Percentiles rank a stretch among this genome's conserved stretches.
Evolutionary conservation across 2,329 filamentous ascomycete genomes (phyloP).

Genomic region (Alternaria triticina): DNA sequence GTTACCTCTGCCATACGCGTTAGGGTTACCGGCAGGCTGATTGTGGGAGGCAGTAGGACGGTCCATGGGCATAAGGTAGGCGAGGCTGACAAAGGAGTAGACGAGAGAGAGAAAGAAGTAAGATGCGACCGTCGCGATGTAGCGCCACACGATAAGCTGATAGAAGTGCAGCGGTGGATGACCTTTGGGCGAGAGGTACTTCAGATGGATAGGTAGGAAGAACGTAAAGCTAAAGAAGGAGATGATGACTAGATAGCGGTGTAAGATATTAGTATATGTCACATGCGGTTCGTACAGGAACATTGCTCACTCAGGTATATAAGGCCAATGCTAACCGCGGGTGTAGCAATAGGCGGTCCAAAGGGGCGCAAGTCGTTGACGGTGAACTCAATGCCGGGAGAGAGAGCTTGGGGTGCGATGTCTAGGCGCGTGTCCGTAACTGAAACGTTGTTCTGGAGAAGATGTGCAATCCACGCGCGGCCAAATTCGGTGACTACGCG

Average conservation of each 20-base stretch:
- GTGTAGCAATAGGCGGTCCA: constrained; percentile 59
- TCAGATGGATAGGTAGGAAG: constrained; percentile 67
- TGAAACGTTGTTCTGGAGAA: constrained; percentile 23
- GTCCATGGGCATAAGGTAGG: constrained; percentile 67
- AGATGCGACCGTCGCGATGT: constrained; percentile 60
- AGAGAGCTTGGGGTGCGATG: constrained; percentile 59
- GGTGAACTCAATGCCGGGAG: constrained; percentile 63
- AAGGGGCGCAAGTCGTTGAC: constrained; percentile 66
- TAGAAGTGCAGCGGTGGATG: constrained; percentile 64
- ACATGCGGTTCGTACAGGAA: background rate
- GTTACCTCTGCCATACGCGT: constrained; percentile 62
- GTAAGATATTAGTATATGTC: background rate
- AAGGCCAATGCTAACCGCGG: constrained; percentile 66
- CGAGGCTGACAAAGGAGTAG: constrained; percentile 67
- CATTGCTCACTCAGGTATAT: constrained; percentile 52
- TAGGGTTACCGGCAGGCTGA: constrained; percentile 54
- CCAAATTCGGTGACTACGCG: constrained; percentile 58
- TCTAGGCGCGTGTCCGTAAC: constrained; percentile 50
- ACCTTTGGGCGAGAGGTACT: constrained; percentile 61
- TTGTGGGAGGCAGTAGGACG: constrained; percentile 54
- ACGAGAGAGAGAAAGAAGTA: constrained; percentile 68
- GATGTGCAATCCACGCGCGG: constrained; percentile 49
- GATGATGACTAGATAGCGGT: constrained; percentile 64
- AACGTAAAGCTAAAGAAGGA: constrained; percentile 71
- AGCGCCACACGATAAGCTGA: constrained; percentile 66